phyloP scores from a whole-genome alignment of 805 yeast species.

The Candida taoyuanica region DNA sequence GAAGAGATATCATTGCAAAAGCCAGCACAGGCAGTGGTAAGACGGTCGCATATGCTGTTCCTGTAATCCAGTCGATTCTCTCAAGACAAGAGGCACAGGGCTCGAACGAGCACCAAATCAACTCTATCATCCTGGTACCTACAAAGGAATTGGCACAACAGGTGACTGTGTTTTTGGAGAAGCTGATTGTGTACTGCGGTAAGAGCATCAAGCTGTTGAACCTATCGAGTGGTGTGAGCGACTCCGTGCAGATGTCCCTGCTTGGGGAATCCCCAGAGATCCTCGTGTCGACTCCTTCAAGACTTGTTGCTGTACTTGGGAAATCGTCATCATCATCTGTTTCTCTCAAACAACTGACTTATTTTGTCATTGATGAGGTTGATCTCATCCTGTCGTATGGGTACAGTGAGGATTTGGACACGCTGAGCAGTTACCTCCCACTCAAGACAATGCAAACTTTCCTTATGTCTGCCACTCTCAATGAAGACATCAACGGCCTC shows the following conservation, averaged over 20 bases:
- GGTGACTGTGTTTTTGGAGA: constrained; percentile 65
- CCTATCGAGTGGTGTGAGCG: constrained; percentile 57
- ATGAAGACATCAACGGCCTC: constrained; percentile 75
- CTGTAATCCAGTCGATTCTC: constrained; percentile 76
- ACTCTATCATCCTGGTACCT: constrained; percentile 73
- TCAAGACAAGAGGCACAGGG: constrained; percentile 32
- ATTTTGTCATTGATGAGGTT: constrained; percentile 89
- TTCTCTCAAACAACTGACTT: constrained; percentile 53
- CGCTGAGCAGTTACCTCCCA: constrained; percentile 62
- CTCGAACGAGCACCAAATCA: constrained; percentile 24
- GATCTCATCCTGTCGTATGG: constrained; percentile 89
- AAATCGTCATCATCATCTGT: constrained; percentile 44
- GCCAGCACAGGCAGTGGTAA: constrained; percentile 97
- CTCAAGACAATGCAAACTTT: constrained; percentile 78
- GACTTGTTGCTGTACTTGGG: constrained; percentile 54
- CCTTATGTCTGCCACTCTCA: constrained; percentile 93
- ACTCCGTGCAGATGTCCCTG: constrained; percentile 65
- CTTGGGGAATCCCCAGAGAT: constrained; percentile 75
- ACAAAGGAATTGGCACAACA: constrained; percentile 89
- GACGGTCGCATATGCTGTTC: constrained; percentile 86
- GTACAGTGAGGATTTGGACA: constrained; percentile 75
- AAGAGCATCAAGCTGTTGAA: constrained; percentile 61
- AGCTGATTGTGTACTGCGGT: constrained; percentile 67
- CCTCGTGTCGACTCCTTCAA: constrained; percentile 82
- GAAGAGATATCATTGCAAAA: constrained; percentile 87